Evolutionary conservation across 805 yeast species (phyloP).

Genomic region (Saccharomycopsis sp.): DNA sequence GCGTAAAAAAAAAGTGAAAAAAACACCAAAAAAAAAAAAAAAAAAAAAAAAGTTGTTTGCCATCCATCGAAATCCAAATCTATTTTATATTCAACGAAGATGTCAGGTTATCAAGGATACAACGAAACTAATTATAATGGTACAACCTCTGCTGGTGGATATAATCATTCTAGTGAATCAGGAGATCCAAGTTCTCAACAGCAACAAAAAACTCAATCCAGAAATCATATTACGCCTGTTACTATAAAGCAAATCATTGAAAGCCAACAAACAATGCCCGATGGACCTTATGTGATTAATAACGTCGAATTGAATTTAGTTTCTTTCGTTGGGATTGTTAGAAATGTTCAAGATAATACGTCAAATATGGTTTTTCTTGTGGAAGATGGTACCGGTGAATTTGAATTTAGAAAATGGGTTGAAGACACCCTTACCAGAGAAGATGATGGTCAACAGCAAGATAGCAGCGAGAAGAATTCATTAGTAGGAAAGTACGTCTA

Average conservation of each 20-base stretch:
- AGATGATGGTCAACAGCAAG: slow-evolving; percentile 27
- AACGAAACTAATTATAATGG: slow-evolving; percentile 19
- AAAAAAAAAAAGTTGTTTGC: not conserved
- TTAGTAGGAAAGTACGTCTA: slow-evolving; percentile 48
- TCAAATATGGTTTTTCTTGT: slow-evolving; percentile 49
- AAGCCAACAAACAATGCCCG: slow-evolving; percentile 52
- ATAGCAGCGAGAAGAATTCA: slow-evolving; percentile 23
- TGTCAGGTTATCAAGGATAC: slow-evolving; percentile 21
- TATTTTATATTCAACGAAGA: slow-evolving; percentile 6
- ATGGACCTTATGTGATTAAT: slow-evolving; percentile 55
- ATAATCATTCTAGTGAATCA: slow-evolving; percentile 6
- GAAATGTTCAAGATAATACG: slow-evolving; percentile 54
- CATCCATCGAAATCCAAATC: not conserved
- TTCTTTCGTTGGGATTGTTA: slow-evolving; percentile 61
- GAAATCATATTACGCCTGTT: slow-evolving; percentile 50
- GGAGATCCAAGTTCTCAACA: slow-evolving; percentile 34
- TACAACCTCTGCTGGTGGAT: slow-evolving; percentile 17
- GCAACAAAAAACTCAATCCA: slow-evolving; percentile 26
- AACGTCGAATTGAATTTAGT: slow-evolving; percentile 58
- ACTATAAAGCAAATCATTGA: slow-evolving; percentile 68
- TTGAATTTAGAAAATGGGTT: slow-evolving; percentile 61
- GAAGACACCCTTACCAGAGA: slow-evolving; percentile 33
- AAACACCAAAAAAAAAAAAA: not conserved
- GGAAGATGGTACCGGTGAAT: slow-evolving; percentile 75
- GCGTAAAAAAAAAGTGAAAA: not conserved